Evolutionary conservation across 306 rosid genomes (phyloP), one percentile per base, ranked within the genome.

Genomic region (Lotus japonicus): DNA sequence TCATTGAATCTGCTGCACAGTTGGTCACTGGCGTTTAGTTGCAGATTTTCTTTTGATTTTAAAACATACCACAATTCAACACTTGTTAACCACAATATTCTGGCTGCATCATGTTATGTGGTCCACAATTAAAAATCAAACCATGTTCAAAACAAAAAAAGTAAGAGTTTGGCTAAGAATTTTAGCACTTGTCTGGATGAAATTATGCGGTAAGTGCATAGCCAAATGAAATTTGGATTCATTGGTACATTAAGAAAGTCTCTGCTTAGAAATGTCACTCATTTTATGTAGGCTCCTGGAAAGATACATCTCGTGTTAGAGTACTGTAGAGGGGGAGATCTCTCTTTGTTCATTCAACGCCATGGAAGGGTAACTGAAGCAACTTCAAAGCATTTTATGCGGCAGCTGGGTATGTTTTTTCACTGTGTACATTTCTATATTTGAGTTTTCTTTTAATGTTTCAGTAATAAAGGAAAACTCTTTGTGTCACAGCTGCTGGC

Each of bases 271-370:
- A 49, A 70, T 53, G 45, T 57, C 39, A 42, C 60, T 63, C 17
- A 67, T 55, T 76, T 84, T 36, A 75, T 80, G 50, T 82, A 95
- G 99, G 95, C 68, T 54, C 92, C 99, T 68, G 99, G 95, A 28
- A 95, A 91, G 88, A 88, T 95, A 80, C 85, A 90, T 85, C 96
- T 95, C 60, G 99, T 95, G 53, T 64, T 95, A 70, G 99, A 95
- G 76, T 95, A 87, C 76, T 95, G 99, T 79, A 91, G 56, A 83
- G 99, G 97, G 62, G 99, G 99, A 35, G 99, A 95, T 82, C 97
- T 95, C 59, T 95, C 90, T 33, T 19, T 91, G 79, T 87, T 85
- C 68, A 80, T 95, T 69, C 97, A 91, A 70, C 90, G 89, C 52
- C 88, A 83, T 77, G 97, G 92, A 75, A 83, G 87, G 85, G 90